A percentile compares a stretch with the other conserved stretches of the same genome.
Evolutionary conservation across 2,329 filamentous ascomycete species (phyloP).

Genomic region (Colletotrichum costaricense): DNA sequence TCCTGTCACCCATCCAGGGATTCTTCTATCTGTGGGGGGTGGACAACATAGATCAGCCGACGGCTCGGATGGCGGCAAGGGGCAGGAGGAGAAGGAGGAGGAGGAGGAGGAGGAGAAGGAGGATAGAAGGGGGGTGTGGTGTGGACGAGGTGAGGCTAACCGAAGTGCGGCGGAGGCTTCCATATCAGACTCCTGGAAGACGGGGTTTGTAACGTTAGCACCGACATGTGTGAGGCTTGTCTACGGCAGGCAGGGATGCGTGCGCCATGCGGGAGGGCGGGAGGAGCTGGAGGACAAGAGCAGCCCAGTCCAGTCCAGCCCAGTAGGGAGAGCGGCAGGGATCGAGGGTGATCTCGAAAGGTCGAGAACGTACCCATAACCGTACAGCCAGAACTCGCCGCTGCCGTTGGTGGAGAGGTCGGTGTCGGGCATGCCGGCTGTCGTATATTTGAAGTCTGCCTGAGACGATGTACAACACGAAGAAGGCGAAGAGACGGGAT

Average conservation of each 20-base stretch:
- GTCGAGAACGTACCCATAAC: constrained; percentile 80
- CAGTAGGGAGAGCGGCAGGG: constrained; percentile 17
- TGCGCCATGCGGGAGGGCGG: constrained; percentile 13
- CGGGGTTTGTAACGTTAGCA: constrained; percentile 11
- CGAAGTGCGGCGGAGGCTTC: constrained; percentile 97
- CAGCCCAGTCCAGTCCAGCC: background rate
- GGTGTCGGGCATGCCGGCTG: constrained; percentile 50
- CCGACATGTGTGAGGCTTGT: constrained; percentile 15
- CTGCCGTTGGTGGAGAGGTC: constrained; percentile 43
- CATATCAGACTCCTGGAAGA: constrained; percentile 84
- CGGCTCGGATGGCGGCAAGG: constrained; percentile 21
- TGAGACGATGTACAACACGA: background rate
- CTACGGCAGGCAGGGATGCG: constrained; percentile 29
- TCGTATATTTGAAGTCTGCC: background rate
- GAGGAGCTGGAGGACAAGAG: constrained; percentile 5
- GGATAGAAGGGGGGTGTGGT: constrained; percentile 11
- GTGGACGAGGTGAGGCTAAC: constrained; percentile 59
- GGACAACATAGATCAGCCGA: constrained; percentile 33
- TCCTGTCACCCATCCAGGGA: constrained; percentile 91
- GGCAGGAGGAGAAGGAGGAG: constrained; percentile 5
- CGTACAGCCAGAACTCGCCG: constrained; percentile 93
- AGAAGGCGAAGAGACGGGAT: background rate
- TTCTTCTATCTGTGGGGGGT: constrained; percentile 73
- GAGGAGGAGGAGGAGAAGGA: constrained; percentile 3
- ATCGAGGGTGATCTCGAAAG: constrained; percentile 2